Evolutionary conservation across 2,329 filamentous ascomycete species (phyloP).

Genomic region (Microsporum ferrugineum): DNA sequence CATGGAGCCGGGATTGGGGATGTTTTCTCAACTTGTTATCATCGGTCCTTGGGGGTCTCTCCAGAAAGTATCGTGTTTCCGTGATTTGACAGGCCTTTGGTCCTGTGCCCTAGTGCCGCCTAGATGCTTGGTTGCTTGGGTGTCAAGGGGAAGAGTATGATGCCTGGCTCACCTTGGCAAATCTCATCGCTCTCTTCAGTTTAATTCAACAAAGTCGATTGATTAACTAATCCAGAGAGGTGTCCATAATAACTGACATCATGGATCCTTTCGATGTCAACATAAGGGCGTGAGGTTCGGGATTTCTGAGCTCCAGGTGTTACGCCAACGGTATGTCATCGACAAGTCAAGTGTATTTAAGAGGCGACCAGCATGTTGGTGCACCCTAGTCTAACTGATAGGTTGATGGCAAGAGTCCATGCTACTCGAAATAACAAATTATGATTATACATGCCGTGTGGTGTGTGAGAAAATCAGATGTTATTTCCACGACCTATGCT

Average conservation of each 20-base stretch:
- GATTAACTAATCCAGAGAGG: neutral
- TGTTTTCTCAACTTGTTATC: neutral
- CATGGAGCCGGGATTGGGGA: neutral
- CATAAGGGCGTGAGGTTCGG: neutral
- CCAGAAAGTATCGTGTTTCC: neutral
- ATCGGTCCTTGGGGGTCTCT: neutral
- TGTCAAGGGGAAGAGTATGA: neutral
- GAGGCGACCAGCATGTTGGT: neutral
- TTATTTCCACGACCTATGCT: neutral
- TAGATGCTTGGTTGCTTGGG: neutral
- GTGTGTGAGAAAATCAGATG: neutral
- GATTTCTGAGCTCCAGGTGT: neutral
- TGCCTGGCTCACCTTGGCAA: neutral
- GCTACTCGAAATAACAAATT: neutral
- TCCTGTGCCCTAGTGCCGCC: neutral
- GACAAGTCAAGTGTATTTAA: too few species aligned
- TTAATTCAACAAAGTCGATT: too few species aligned
- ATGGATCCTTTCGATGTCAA: neutral
- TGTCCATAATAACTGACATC: neutral
- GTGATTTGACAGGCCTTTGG: neutral
- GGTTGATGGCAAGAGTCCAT: neutral
- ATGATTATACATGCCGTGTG: neutral
- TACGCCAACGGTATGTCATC: neutral
- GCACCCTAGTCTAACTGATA: neutral
- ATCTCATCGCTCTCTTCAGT: neutral